Evolutionary conservation across 176 grass and related monocot genomes (phyloP).

Genomic region (Lolium multiflorum): DNA sequence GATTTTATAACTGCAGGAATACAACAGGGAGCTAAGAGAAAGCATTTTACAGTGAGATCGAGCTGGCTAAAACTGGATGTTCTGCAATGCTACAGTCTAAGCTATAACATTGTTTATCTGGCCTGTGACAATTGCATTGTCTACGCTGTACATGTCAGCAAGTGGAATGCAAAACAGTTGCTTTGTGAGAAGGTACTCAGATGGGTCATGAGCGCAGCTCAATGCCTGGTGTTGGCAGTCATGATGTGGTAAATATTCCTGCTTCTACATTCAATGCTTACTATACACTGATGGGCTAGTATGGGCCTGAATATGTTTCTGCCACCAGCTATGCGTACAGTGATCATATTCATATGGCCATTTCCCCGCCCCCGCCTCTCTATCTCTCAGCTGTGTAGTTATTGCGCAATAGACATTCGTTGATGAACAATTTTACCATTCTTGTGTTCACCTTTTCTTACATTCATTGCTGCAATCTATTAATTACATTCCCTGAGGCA

Average conservation of each 20-base stretch:
- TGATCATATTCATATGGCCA: conserved; percentile 39
- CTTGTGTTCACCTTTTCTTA: conserved; percentile 45
- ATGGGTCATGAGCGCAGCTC: conserved; percentile 14
- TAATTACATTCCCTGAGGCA: conserved; percentile 37
- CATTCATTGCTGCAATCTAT: conserved; percentile 36
- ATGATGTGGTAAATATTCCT: conserved; percentile 33
- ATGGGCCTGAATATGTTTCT: conserved; percentile 40
- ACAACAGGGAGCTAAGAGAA: conserved; percentile 8
- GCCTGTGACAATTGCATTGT: conserved; percentile 28
- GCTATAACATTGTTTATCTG: conserved; percentile 15
- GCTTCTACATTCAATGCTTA: conserved; percentile 41
- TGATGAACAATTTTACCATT: conserved; percentile 34
- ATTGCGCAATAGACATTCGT: conserved; percentile 53
- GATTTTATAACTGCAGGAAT: neutral
- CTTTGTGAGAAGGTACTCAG: conserved; percentile 27
- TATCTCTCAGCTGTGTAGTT: conserved; percentile 41
- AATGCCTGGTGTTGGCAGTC: conserved; percentile 32
- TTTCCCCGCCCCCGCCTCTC: conserved; percentile 11
- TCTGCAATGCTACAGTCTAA: conserved; percentile 8
- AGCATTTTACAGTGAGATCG: conserved; percentile 22
- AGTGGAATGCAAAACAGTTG: conserved; percentile 45
- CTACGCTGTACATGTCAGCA: conserved; percentile 23
- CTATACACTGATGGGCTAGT: conserved; percentile 27
- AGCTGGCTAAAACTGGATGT: conserved; percentile 6
- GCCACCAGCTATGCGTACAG: conserved; percentile 46